These are phyloP conservation scores for Phytophthora citricola DNA, from an alignment of 352 stramenopile genomes.

Conservation along the genomic window DNA sequence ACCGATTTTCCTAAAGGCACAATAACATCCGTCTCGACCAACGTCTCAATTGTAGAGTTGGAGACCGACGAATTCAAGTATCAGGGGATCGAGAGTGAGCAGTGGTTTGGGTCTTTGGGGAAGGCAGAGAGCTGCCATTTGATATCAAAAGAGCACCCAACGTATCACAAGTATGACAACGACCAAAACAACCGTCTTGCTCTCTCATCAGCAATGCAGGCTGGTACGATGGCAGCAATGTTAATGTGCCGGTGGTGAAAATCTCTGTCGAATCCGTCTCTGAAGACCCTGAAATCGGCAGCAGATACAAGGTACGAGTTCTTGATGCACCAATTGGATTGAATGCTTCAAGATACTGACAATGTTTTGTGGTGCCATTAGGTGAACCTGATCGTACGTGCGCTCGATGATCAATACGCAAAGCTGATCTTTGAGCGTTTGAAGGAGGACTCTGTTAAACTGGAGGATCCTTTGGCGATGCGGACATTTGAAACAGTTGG, in stretches of 20 bases:
- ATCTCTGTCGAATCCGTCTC: conserved; percentile 22
- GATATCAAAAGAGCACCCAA: conserved; percentile 26
- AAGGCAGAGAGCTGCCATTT: conserved; percentile 33
- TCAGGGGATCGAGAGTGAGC: conserved; percentile 24
- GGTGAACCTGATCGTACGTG: conserved; percentile 14
- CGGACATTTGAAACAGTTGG: not conserved
- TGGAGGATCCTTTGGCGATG: conserved; percentile 23
- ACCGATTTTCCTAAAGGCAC: conserved; percentile 16
- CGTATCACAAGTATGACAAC: conserved; percentile 24
- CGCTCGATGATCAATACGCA: conserved; percentile 6
- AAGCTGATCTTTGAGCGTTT: conserved; percentile 13
- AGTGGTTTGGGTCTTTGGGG: conserved; percentile 8
- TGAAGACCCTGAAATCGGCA: conserved; percentile 5
- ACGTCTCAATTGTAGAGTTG: conserved; percentile 22
- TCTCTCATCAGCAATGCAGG: conserved; percentile 27
- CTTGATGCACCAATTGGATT: conserved; percentile 1
- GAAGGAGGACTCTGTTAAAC: conserved; percentile 20
- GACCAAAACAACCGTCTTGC: conserved; percentile 32
- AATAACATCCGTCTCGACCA: conserved; percentile 9
- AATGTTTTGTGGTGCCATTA: conserved; percentile 14
- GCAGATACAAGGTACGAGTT: conserved; percentile 25
- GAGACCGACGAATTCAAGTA: conserved; percentile 31
- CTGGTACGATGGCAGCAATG: conserved; percentile 21
- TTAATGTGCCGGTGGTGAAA: conserved; percentile 25
- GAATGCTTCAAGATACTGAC: conserved; percentile 9